phyloP scores from a whole-genome alignment of 1,284 basidiomycete species.

The Ustilago sp. region DNA sequence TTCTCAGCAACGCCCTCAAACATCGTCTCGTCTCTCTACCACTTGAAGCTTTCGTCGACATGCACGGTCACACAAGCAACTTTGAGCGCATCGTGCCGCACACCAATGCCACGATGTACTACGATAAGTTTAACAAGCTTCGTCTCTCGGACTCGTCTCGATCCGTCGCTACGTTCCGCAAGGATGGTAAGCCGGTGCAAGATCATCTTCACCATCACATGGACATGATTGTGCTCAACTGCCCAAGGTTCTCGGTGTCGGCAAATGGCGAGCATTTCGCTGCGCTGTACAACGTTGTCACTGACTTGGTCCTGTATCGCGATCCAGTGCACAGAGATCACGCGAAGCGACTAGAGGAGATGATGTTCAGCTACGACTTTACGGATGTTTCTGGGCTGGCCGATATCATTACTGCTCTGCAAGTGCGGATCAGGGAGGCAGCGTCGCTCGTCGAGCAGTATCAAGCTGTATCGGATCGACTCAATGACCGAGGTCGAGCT shows the following conservation, averaged over 20 bases:
- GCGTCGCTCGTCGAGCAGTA: slow-evolving; percentile 61
- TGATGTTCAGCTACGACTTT: slow-evolving; percentile 91
- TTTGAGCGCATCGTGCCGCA: slow-evolving; percentile 86
- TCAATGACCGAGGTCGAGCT: slow-evolving; percentile 73
- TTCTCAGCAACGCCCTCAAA: slow-evolving; percentile 60
- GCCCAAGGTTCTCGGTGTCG: slow-evolving; percentile 82
- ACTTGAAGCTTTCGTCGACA: slow-evolving; percentile 76
- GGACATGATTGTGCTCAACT: slow-evolving; percentile 82
- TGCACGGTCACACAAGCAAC: slow-evolving; percentile 43
- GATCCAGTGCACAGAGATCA: slow-evolving; percentile 76
- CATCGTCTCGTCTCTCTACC: slow-evolving; percentile 76
- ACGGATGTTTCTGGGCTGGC: slow-evolving; percentile 80
- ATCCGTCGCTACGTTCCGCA: slow-evolving; percentile 69
- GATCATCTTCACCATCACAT: slow-evolving; percentile 85
- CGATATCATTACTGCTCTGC: slow-evolving; percentile 79
- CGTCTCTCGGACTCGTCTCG: slow-evolving; percentile 78
- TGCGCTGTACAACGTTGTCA: slow-evolving; percentile 87
- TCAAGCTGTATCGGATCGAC: slow-evolving; percentile 67
- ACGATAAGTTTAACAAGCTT: slow-evolving; percentile 88
- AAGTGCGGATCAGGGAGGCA: slow-evolving; percentile 77
- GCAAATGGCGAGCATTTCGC: slow-evolving; percentile 88
- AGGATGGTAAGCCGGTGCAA: slow-evolving; percentile 67
- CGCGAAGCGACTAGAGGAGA: slow-evolving; percentile 74
- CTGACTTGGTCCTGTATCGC: slow-evolving; percentile 83
- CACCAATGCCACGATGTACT: slow-evolving; percentile 85